Base-by-base conservation (phyloP, 2,329 filamentous ascomycete species). In the Penicillium olsonii region DNA sequence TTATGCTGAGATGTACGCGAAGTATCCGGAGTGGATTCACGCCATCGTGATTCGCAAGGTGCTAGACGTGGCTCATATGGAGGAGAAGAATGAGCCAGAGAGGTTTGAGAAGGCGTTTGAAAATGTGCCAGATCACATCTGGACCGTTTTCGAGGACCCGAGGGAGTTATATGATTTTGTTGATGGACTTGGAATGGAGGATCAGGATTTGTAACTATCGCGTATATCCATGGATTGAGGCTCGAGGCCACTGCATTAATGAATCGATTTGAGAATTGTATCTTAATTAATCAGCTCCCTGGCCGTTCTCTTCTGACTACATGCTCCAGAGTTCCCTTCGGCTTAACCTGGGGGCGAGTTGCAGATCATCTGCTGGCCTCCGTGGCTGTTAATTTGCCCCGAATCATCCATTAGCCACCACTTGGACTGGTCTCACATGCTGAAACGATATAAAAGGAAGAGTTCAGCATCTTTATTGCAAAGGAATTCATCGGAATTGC, bases 41-140 rank as follows among this genome's bases (percentile, higher is more conserved):
- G 81, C 88, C 11, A 94, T 97, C 39, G 87, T 89, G 56, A 95
- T 96, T 62, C 83, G 92, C 45, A 92, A 89, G 65, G 90, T 94
- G 0, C 85, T 79, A 2, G 87, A 92, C 54, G 82, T 94, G 19
- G 84, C 85, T 0, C 81, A 87, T 26, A 87, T 92, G 69, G 78
- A 86, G 27, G 82, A 87, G 61, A 88, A 88, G 71, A 90, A 90
- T 61, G 84, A 86, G 62, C 78, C 83, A 0, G 79, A 83, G 57
- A 78, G 94, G 24, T 97, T 97, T 62, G 84, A 91, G 66, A 82
- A 84, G 62, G 92, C 92, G 0, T 97, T 97, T 68, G 77, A 85
- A 57, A 84, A 79, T 34, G 77, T 96, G 8, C 88, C 91, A 0
- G 77, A 74, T 37, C 74, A 80, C 20, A 70, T 84, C 0, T 97